These are phyloP conservation scores for Meredithiella fracta DNA, from an alignment of 2,329 filamentous ascomycete species.

Conservation along the genomic window DNA sequence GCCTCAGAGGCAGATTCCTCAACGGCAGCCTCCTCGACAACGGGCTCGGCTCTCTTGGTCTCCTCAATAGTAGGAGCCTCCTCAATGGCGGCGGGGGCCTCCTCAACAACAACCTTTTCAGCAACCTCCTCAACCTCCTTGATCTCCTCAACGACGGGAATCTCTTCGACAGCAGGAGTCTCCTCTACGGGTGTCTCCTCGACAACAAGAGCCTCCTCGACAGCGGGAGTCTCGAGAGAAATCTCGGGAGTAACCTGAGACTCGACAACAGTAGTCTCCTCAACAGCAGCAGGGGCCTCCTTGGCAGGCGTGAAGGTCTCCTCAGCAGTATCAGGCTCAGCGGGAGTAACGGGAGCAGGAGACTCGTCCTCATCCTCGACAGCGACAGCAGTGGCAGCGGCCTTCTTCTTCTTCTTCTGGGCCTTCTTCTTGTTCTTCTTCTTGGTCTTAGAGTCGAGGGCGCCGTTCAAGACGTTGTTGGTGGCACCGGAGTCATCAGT, in stretches of 20 bases:
- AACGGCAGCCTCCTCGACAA: slow-evolving; percentile 43
- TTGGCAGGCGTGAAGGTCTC: background rate
- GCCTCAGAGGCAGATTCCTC: slow-evolving; percentile 47
- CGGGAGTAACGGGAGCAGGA: slow-evolving; percentile 6
- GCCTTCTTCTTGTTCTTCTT: slow-evolving; percentile 24
- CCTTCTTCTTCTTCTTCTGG: slow-evolving; percentile 17
- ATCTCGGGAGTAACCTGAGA: background rate
- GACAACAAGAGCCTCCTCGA: background rate
- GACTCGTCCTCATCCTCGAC: slow-evolving; percentile 14
- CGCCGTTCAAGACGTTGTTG: slow-evolving; percentile 74
- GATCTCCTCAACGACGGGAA: slow-evolving; percentile 47
- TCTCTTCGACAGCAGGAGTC: slow-evolving; percentile 5
- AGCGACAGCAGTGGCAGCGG: slow-evolving; percentile 8
- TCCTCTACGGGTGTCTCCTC: background rate
- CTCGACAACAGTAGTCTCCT: slow-evolving; percentile 6
- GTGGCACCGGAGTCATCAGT: slow-evolving; percentile 68
- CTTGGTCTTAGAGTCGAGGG: slow-evolving; percentile 31
- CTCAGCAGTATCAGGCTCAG: slow-evolving; percentile 18
- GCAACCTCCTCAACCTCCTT: slow-evolving; percentile 66
- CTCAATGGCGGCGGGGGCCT: slow-evolving; percentile 51
- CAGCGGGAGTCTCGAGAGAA: slow-evolving; percentile 1
- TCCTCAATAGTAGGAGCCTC: slow-evolving; percentile 71
- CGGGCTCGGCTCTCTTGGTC: slow-evolving; percentile 27
- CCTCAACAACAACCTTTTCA: slow-evolving; percentile 33
- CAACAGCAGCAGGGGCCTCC: no score